Evolutionary conservation across 2,329 filamentous ascomycete species (phyloP).

Genomic region (Emmonsia crescens): DNA sequence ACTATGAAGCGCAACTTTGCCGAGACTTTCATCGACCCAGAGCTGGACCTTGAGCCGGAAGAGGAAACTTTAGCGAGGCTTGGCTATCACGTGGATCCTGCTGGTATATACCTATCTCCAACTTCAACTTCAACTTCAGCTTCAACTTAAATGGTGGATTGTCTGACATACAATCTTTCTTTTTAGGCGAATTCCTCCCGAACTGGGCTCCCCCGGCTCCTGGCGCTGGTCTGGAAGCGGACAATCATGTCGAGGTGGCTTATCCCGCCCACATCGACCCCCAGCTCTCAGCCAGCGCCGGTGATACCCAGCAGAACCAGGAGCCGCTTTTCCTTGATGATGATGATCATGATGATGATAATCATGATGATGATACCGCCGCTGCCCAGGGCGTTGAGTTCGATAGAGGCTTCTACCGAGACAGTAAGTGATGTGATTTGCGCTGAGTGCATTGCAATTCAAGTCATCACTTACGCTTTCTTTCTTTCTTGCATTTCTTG

Average conservation of each 20-base stretch:
- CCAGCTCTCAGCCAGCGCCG: not conserved
- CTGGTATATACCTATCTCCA: not conserved
- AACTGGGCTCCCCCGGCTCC: not conserved
- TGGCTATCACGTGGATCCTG: not conserved
- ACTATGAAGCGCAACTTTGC: not conserved
- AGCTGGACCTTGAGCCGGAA: too few species aligned
- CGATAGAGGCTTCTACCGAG: not conserved
- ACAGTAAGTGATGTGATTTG: not conserved
- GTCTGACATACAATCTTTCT: not conserved
- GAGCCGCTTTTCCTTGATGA: not conserved
- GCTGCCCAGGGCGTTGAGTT: not conserved
- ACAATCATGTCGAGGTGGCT: too few species aligned
- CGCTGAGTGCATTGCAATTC: not conserved
- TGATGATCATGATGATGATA: not conserved
- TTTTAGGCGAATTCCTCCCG: not conserved
- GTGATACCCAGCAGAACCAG: not conserved
- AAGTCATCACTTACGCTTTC: not conserved
- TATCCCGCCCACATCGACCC: not conserved
- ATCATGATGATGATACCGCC: not conserved
- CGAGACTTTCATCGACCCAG: not conserved
- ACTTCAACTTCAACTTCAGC: not conserved
- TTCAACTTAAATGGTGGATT: not conserved
- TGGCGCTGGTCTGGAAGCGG: not conserved
- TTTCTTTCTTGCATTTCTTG: not conserved
- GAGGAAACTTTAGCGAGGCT: not conserved